These are phyloP conservation scores for Thozetella sp. DNA, from an alignment of 495 filamentous ascomycete species.

Conservation along the genomic window DNA sequence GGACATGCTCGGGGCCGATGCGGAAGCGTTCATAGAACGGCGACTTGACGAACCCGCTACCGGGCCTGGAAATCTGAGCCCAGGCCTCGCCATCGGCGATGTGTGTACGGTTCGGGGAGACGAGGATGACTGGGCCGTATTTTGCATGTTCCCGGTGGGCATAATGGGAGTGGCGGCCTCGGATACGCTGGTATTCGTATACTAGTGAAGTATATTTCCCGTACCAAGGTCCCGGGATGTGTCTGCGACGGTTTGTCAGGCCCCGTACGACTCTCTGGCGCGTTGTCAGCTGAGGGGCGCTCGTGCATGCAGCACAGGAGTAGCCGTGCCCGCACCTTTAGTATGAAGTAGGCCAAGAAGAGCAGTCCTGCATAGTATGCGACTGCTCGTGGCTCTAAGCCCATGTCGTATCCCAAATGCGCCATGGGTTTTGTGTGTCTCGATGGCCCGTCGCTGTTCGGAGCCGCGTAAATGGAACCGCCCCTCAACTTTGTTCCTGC, in stretches of 20 bases:
- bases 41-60: slow-evolving; percentile 11
- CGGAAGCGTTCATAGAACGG: slow-evolving; percentile 11
- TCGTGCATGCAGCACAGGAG: too few relatives aligned
- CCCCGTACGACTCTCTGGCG: not conserved
- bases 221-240: not conserved
- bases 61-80: not conserved
- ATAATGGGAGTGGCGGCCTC: not conserved
- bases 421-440: too few relatives aligned
- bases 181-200: not conserved
- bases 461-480: too few relatives aligned
- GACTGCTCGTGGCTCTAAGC: too few relatives aligned
- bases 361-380: too few relatives aligned
- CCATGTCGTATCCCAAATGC: too few relatives aligned
- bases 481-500: too few relatives aligned
- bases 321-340: too few relatives aligned
- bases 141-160: not conserved
- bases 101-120: not conserved
- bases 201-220: not conserved
- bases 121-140: not conserved
- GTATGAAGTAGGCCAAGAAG: too few relatives aligned
- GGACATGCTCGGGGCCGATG: slow-evolving; percentile 9
- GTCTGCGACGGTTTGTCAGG: not conserved
- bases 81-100: not conserved
- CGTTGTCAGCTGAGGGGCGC: not conserved
- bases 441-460: too few relatives aligned